These are phyloP conservation scores for Nevesoporus exiguus DNA, from an alignment of 768 basidiomycete genomes.

Conservation along the genomic window DNA sequence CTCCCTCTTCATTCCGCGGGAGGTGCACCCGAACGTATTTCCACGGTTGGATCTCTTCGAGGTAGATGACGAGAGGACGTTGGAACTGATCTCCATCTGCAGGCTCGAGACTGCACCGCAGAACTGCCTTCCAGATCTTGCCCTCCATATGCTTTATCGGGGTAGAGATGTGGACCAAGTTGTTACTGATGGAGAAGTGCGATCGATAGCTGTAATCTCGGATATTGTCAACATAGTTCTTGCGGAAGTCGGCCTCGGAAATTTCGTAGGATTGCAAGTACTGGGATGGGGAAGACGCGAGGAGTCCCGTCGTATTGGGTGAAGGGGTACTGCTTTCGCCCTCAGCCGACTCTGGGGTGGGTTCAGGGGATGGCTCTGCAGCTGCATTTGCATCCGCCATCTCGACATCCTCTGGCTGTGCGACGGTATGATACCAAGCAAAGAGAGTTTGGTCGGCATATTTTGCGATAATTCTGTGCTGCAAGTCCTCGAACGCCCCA, in stretches of 20 bases:
- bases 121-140: conserved; percentile 20
- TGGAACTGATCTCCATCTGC: conserved; percentile 7
- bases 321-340: neutral
- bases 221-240: conserved; percentile 16
- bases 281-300: conserved; percentile 23
- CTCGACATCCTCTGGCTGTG: conserved; percentile 8
- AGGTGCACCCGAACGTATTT: conserved; percentile 18
- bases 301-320: conserved; percentile 19
- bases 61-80: conserved; percentile 24
- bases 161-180: conserved; percentile 17
- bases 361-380: neutral
- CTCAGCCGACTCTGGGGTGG: neutral
- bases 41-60: conserved; percentile 8
- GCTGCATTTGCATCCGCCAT: conserved; percentile 2
- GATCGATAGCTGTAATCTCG: conserved; percentile 9
- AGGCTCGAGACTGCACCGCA: conserved; percentile 23
- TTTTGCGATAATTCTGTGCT: conserved; percentile 20
- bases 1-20: neutral
- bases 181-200: conserved; percentile 19
- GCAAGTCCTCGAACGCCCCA: conserved; percentile 25
- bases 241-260: conserved; percentile 17
- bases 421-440: conserved; percentile 19
- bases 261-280: conserved; percentile 23
- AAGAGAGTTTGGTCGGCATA: conserved; percentile 27
- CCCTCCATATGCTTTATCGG: conserved; percentile 18